A percentile compares a stretch with the other conserved stretches of the same genome.
phyloP scores from a whole-genome alignment of 2,329 filamentous ascomycete species.

The Colletotrichum scovillei region DNA sequence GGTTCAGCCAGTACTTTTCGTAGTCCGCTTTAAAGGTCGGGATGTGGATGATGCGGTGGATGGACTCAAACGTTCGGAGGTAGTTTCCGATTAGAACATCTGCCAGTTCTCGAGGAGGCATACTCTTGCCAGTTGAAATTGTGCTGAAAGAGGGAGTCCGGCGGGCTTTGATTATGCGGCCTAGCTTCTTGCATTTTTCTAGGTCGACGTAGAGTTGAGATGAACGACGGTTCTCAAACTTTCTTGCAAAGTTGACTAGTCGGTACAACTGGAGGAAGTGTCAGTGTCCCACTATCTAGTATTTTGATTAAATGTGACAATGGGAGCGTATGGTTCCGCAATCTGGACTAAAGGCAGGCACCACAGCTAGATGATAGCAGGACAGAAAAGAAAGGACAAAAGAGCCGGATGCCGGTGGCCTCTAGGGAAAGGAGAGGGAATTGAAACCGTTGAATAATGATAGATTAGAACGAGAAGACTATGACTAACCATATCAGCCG shows the following conservation, averaged over 20 bases:
- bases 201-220: conserved; percentile 47
- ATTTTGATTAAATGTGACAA: too few species aligned
- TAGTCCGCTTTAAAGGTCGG: conserved; percentile 68
- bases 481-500: conserved; percentile 51
- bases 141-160: conserved; percentile 48
- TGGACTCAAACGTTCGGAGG: conserved; percentile 66
- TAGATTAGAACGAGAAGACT: not conserved
- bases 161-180: conserved; percentile 53
- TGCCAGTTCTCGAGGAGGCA: conserved; percentile 53
- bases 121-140: conserved; percentile 50
- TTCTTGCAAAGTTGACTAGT: conserved; percentile 38
- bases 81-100: conserved; percentile 65
- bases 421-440: too few species aligned
- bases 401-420: too few species aligned
- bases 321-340: too few species aligned
- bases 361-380: conserved; percentile 21
- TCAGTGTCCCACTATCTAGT: not conserved
- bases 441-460: not conserved
- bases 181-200: conserved; percentile 54
- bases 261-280: conserved; percentile 39
- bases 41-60: conserved; percentile 67
- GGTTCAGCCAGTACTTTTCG: conserved; percentile 58
- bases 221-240: conserved; percentile 40
- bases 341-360: too few species aligned
- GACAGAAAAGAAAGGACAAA: conserved; percentile 9